phyloP scores from a whole-genome alignment of 257 asterid genomes.

The Salvia splendens region DNA sequence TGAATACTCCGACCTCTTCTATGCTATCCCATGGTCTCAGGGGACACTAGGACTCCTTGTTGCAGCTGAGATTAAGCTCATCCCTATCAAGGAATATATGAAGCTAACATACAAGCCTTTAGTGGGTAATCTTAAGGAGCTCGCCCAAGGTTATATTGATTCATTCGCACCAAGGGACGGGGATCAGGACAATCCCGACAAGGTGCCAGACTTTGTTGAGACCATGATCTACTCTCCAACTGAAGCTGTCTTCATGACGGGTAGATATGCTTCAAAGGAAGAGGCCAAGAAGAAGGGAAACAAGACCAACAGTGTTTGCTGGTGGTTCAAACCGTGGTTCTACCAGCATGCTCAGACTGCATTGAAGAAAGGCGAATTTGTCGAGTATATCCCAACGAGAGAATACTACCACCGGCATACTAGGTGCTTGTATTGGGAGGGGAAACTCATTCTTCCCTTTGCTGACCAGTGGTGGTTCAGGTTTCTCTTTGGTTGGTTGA shows the following conservation, averaged over 20 bases:
- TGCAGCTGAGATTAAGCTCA: conserved; percentile 95
- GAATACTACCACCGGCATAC: conserved; percentile 95
- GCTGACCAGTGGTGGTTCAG: conserved; percentile 97
- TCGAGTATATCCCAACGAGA: conserved; percentile 91
- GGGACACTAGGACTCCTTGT: conserved; percentile 93
- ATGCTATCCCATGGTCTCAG: conserved; percentile 97
- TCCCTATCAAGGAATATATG: conserved; percentile 92
- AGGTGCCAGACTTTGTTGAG: conserved; percentile 90
- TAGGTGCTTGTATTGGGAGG: conserved; percentile 95
- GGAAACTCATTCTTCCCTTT: conserved; percentile 93
- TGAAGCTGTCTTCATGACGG: conserved; percentile 85
- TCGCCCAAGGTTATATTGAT: conserved; percentile 80
- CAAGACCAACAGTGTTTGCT: conserved; percentile 71
- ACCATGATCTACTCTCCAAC: conserved; percentile 77
- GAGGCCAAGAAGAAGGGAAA: conserved; percentile 92
- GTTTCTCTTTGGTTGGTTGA: conserved; percentile 80
- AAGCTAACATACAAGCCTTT: conserved; percentile 82
- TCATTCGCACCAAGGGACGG: conserved; percentile 87
- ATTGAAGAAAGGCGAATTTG: conserved; percentile 81
- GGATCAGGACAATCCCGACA: conserved; percentile 80
- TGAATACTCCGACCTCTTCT: conserved; percentile 80
- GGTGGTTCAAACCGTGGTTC: conserved; percentile 99
- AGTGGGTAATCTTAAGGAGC: conserved; percentile 67
- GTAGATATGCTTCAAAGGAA: conserved; percentile 77
- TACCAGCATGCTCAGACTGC: conserved; percentile 98